Percentiles rank a stretch among this genome's conserved stretches.
Conservation (phyloP, 306 rosid species). For the Comarum palustre region DNA sequence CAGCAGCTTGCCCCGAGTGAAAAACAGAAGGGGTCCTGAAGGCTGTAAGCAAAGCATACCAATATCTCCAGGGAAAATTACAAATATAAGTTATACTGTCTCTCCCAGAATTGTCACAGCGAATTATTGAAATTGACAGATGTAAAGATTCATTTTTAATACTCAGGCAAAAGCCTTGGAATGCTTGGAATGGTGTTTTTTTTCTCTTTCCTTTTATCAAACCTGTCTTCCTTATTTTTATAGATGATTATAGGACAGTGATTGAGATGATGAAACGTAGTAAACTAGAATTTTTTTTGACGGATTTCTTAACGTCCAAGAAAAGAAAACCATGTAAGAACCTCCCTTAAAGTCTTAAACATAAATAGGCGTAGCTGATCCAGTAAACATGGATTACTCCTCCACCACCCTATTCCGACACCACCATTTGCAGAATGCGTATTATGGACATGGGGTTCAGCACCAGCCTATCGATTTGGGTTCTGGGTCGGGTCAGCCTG, state of each 20-base stretch:
- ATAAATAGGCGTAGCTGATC: no score
- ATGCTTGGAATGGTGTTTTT: background rate
- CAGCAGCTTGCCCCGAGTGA: conserved; percentile 7
- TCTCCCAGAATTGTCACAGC: background rate
- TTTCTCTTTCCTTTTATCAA: background rate
- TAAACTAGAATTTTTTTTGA: no score
- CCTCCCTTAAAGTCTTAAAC: no score
- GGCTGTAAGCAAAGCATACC: background rate
- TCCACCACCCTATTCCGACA: background rate
- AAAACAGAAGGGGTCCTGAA: conserved; percentile 6
- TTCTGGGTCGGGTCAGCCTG: conserved; percentile 20
- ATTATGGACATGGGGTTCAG: conserved; percentile 24
- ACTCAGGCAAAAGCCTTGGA: background rate
- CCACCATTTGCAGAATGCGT: conserved; percentile 26
- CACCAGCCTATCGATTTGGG: conserved; percentile 10
- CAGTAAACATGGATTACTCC: conserved; percentile 27
- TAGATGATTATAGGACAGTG: background rate
- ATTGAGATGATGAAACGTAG: no score
- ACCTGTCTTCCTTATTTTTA: background rate
- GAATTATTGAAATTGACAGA: background rate
- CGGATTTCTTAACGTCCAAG: no score
- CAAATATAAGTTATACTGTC: conserved; percentile 1
- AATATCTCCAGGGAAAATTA: conserved; percentile 2
- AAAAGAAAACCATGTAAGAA: no score
- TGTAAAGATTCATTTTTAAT: background rate